A percentile compares a stretch with the other conserved stretches of the same genome.
Evolutionary conservation across 148 eudicot genomes (phyloP).

Genomic region (Gaultheria prostrata): DNA sequence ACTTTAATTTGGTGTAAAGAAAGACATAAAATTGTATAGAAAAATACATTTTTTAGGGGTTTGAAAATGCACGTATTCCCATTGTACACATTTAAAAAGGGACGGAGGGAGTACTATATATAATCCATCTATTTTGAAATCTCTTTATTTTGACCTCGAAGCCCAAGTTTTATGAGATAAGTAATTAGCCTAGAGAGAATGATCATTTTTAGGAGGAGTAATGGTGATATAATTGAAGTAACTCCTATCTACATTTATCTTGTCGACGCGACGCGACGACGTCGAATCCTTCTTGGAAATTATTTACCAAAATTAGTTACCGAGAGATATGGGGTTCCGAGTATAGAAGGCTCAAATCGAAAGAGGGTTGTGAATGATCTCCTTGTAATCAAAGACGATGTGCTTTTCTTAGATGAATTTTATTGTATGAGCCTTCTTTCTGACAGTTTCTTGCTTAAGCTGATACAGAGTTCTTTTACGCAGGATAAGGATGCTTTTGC

Average conservation of each 20-base stretch:
- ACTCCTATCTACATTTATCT: background rate
- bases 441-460: background rate
- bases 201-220: background rate
- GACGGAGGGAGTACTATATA: too few species aligned
- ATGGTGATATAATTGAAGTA: too few species aligned
- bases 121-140: background rate
- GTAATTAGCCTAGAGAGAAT: background rate
- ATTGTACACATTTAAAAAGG: too few species aligned
- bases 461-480: conserved; percentile 10
- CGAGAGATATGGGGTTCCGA: background rate
- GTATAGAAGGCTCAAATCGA: background rate
- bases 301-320: too few species aligned
- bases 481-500: conserved; percentile 97
- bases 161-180: background rate
- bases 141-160: background rate
- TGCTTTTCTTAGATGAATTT: background rate
- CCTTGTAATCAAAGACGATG: background rate
- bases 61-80: too few species aligned
- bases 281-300: background rate
- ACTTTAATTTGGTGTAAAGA: too few species aligned
- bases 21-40: too few species aligned
- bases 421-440: background rate
- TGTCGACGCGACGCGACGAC: background rate
- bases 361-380: background rate
- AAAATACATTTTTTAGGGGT: too few species aligned